A percentile compares a stretch with the other conserved stretches of the same genome.
These are phyloP conservation scores for Botrytis cinerea DNA, from an alignment of 2,329 filamentous ascomycete species.

Conservation along the genomic window DNA sequence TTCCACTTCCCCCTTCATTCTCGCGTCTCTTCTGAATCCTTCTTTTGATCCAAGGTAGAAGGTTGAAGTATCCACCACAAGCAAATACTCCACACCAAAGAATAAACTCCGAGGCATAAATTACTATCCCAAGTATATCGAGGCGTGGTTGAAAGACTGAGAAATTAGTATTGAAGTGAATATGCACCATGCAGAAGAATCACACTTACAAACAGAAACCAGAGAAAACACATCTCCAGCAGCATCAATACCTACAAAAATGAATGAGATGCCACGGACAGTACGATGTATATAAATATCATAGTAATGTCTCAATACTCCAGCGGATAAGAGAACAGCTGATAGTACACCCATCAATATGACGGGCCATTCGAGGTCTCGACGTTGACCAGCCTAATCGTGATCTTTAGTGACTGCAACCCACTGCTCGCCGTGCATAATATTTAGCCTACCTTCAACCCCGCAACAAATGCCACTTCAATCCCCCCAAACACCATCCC, in stretches of 20 bases:
- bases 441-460: constrained; percentile 42
- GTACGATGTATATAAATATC: constrained; percentile 68
- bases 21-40: constrained; percentile 37
- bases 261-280: constrained; percentile 69
- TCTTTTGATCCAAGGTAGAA: constrained; percentile 57
- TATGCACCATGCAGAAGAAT: background rate
- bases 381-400: constrained; percentile 43
- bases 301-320: constrained; percentile 68
- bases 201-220: constrained; percentile 53
- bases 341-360: constrained; percentile 68
- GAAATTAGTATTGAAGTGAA: background rate
- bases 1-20: constrained; percentile 15
- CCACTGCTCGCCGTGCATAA: background rate
- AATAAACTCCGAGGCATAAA: constrained; percentile 65
- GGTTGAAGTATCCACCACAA: constrained; percentile 65
- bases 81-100: constrained; percentile 69
- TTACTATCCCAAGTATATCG: constrained; percentile 63
- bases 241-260: constrained; percentile 71
- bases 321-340: constrained; percentile 62
- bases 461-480: constrained; percentile 61
- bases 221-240: constrained; percentile 68
- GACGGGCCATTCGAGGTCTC: constrained; percentile 57
- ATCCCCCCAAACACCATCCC: constrained; percentile 59
- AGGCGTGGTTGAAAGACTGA: constrained; percentile 57
- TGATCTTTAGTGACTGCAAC: background rate